Base-by-base conservation (phyloP, 2,329 filamentous ascomycete genomes). In the Sclerotinia glacialis region DNA sequence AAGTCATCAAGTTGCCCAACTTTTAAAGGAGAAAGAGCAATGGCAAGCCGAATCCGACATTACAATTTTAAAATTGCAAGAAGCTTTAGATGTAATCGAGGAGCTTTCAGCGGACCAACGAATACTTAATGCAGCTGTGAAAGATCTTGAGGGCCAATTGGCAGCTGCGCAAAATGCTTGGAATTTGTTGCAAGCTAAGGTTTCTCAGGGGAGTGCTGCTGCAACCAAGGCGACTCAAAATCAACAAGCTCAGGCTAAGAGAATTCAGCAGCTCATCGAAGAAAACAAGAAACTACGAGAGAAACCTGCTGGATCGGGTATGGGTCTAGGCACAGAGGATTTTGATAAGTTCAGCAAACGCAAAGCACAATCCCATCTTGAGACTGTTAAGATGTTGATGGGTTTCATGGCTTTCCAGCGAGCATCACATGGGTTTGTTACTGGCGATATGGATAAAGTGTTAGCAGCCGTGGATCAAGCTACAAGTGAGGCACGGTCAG, bases 381-480 rank as follows among this genome's bases (percentile, higher is more conserved):
- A 64, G 9, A 18, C 18, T 26, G 3, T 64, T 26, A 18, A 64
- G 21, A 46, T 64, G 11, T 26, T 34, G 7, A 23, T 64, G 61
- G 23, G 21, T 6, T 34, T 53, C 26, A 47, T 63, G 56, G 40
- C 63, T 42, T 21, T 52, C 12, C 56, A 54, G 11, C 64, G 64
- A 37, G 64, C 64, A 16, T 8, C 47, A 16, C 16, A 26, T 5
- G 64, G 64, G n/a, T 34, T n/a, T 12, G 21, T 21, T 9, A 0
- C 7, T 26, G 28, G 21, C 9, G 62, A 65, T n/a, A 65, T 46
- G 11, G 42, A 65, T 21, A 14, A 11, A 7, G 53, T 28, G 9
- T 16, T 34, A 16, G 53, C 5, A 46, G 50, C n/a, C 23, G 23
- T n/a, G 18, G 16, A 26, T 5, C 12, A 46, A 59, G 62, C 26